A percentile compares a stretch with the other conserved stretches of the same genome.
Evolutionary conservation across 495 filamentous ascomycete genomes (phyloP).

Genomic region (Penicillium psychrofluorescens): DNA sequence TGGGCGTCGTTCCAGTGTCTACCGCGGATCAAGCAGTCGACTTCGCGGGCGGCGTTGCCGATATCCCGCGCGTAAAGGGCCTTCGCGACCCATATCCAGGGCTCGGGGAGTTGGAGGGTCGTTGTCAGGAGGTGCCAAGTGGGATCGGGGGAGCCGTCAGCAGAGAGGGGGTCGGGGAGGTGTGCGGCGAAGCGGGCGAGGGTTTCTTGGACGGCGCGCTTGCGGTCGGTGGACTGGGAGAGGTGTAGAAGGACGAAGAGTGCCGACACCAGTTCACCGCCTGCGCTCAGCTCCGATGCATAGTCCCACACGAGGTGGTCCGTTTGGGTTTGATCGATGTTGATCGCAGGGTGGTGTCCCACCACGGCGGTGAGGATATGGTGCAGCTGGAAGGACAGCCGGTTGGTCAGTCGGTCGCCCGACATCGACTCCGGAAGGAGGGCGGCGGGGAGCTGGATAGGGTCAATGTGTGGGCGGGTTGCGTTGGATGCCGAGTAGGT

Average conservation of each 20-base stretch:
- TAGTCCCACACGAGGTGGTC: conserved; percentile 65
- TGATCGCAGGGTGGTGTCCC: conserved; percentile 34
- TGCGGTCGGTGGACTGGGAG: conserved; percentile 51
- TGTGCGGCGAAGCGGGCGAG: conserved; percentile 48
- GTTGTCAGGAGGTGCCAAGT: conserved; percentile 50
- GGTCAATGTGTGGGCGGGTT: conserved; percentile 10
- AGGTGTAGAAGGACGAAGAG: conserved; percentile 75
- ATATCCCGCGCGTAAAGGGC: conserved; percentile 70
- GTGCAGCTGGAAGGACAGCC: conserved; percentile 77
- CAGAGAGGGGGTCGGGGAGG: conserved; percentile 49
- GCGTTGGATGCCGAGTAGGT: conserved; percentile 53
- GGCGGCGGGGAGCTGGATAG: conserved; percentile 27
- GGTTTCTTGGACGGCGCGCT: conserved; percentile 59
- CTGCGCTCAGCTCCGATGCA: conserved; percentile 62
- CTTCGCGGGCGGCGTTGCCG: conserved; percentile 57
- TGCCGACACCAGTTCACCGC: conserved; percentile 59
- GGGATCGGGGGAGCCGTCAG: conserved; percentile 35
- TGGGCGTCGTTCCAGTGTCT: conserved; percentile 75
- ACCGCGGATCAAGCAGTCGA: conserved; percentile 68
- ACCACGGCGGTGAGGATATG: conserved; percentile 48
- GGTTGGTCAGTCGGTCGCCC: conserved; percentile 60
- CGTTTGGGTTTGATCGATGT: conserved; percentile 35
- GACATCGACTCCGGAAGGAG: conserved; percentile 45
- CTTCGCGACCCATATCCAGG: conserved; percentile 83
- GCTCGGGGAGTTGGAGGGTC: conserved; percentile 57